A percentile compares a stretch with the other conserved stretches of the same genome.
phyloP scores from a whole-genome alignment of 768 basidiomycete species.

The Inosperma sp. region DNA sequence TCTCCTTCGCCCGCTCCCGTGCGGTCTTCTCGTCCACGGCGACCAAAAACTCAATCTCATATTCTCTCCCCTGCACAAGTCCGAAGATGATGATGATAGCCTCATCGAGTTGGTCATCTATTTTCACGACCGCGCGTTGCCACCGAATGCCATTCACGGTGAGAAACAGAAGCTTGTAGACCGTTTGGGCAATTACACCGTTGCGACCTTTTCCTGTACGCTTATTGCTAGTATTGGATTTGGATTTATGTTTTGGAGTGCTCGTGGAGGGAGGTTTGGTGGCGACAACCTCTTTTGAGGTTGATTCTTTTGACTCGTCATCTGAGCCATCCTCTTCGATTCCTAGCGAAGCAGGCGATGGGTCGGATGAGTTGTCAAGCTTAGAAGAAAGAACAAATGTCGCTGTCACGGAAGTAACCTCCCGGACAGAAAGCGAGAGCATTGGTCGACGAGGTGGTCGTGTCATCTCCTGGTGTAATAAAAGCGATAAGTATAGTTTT shows the following conservation, averaged over 20 bases:
- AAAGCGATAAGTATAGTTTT: too few relatives aligned
- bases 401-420: constrained; percentile 82
- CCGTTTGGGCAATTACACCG: constrained; percentile 57
- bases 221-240: not conserved
- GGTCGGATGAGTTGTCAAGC: constrained; percentile 34
- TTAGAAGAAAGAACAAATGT: constrained; percentile 69
- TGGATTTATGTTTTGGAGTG: not conserved
- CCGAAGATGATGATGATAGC: constrained; percentile 91
- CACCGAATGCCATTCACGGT: constrained; percentile 77
- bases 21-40: constrained; percentile 42
- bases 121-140: constrained; percentile 73
- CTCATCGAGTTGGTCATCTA: constrained; percentile 78
- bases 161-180: constrained; percentile 71
- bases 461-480: not conserved
- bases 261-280: too few relatives aligned
- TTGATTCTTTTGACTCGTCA: constrained; percentile 28
- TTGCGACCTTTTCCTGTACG: constrained; percentile 13
- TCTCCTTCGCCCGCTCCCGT: constrained; percentile 48
- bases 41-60: constrained; percentile 82
- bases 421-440: constrained; percentile 65
- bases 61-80: constrained; percentile 81
- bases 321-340: constrained; percentile 36
- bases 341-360: constrained; percentile 40
- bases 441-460: constrained; percentile 34
- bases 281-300: too few relatives aligned